Evolutionary conservation across 2,329 filamentous ascomycete genomes (phyloP), one percentile per base, ranked within the genome.

Genomic region (Fusarium fracticaudum): DNA sequence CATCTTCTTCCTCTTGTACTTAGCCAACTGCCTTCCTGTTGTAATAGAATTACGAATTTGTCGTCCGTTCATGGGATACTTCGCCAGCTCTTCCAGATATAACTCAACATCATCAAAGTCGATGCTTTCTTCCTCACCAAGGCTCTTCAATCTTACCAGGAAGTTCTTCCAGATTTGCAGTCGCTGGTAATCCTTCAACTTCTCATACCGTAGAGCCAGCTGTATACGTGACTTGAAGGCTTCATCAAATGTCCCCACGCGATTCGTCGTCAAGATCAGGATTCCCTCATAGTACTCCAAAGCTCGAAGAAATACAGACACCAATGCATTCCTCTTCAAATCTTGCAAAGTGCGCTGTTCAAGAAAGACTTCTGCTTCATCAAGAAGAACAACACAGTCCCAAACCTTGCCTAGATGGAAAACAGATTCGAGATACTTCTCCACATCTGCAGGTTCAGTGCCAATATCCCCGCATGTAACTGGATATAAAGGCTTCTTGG

Each of bases 391-490:
- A 8, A 72, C 72, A 12, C 72, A 75, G 6, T 64, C 73, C 73
- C 72, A 75, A 1, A 67, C 37, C 24, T 48, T 75, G 4, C 69
- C 72, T 4, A 74, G 41, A 47, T 74, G 57, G 1, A 74, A 41
- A 0, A 75, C 72, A 17, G 65, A 60, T 8, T 61, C 73, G 5
- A 75, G 60, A 60, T 75, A 75, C 58, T 44, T 51, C 24, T 75
- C 72, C 17, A 75, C 72, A 1, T 75, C 65, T 22, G 22, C 47
- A 11, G 73, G 72, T 6, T 75, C 71, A 3, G 57, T 75, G 6
- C 72, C 72, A n/a, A 74, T 75, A 48, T 75, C 71, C 37, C 71
- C 72, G 2, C 72, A 74, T 0, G 72, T 72, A 37, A 75, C 71
- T 11, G 71, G 60, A 29, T 75, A 75, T 3, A 75, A 22, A 8